Percentiles rank a stretch among this genome's conserved stretches.
phyloP scores from a whole-genome alignment of 1,284 basidiomycete genomes.

The Paramarasmius palmivorus region DNA sequence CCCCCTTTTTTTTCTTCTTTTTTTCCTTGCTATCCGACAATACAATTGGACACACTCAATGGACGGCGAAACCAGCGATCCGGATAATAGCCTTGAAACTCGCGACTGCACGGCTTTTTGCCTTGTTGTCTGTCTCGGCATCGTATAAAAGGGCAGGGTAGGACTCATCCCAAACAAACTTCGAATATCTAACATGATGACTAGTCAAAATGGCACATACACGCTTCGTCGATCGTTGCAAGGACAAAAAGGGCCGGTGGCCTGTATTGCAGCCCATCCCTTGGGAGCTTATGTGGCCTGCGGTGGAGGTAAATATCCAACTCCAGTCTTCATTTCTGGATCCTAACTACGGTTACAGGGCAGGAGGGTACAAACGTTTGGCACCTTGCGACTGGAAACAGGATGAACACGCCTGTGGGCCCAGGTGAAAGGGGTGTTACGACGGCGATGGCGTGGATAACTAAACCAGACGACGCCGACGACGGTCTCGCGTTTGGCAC shows the following conservation, averaged over 20 bases:
- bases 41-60: no score
- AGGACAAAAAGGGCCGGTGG: not conserved
- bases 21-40: no score
- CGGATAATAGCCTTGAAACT: no score
- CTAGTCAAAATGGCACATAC: not conserved
- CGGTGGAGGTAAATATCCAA: conserved; percentile 1
- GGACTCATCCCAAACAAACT: no score
- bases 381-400: not conserved
- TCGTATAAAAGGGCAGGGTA: no score
- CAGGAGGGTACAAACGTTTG: not conserved
- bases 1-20: no score
- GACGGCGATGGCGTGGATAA: not conserved
- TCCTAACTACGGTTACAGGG: not conserved
- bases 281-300: conserved; percentile 3
- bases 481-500: not conserved
- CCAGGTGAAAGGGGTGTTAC: not conserved
- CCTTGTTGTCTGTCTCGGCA: no score
- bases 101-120: no score
- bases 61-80: no score
- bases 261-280: not conserved
- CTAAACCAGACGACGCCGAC: not conserved
- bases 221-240: not conserved
- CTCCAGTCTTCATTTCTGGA: not conserved
- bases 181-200: no score
- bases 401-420: not conserved